phyloP scores from a whole-genome alignment of 768 basidiomycete genomes.

The Suillus fuscotomentosus region DNA sequence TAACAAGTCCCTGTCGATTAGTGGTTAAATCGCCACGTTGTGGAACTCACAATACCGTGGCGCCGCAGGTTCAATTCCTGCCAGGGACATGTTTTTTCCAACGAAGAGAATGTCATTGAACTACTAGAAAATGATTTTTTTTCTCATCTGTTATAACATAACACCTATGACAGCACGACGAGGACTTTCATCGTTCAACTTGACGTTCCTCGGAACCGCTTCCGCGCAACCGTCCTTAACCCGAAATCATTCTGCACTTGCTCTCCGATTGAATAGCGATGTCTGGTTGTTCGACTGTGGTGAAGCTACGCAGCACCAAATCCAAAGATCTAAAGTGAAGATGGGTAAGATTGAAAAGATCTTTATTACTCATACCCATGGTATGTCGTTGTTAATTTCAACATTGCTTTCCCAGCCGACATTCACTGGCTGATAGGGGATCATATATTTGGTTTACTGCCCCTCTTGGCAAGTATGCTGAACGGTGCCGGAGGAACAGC shows the following conservation, averaged over 20 bases:
- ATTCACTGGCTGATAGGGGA: slow-evolving; percentile 49
- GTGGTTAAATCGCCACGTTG: slow-evolving; percentile 44
- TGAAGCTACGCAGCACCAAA: slow-evolving; percentile 77
- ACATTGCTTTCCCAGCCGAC: background rate
- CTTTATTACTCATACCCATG: slow-evolving; percentile 89
- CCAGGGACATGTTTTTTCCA: slow-evolving; percentile 32
- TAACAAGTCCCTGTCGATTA: slow-evolving; percentile 39
- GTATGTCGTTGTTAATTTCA: slow-evolving; percentile 32
- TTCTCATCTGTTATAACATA: background rate
- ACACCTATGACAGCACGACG: slow-evolving; percentile 13
- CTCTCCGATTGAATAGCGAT: slow-evolving; percentile 62
- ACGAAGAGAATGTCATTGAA: background rate
- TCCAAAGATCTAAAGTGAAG: slow-evolving; percentile 71
- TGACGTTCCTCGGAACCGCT: slow-evolving; percentile 81
- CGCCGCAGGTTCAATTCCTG: slow-evolving; percentile 39
- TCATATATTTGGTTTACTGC: slow-evolving; percentile 76
- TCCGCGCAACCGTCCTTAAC: slow-evolving; percentile 81
- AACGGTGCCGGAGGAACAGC: slow-evolving; percentile 73
- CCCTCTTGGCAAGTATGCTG: slow-evolving; percentile 63
- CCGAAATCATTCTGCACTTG: slow-evolving; percentile 73
- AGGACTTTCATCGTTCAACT: slow-evolving; percentile 38
- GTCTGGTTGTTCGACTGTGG: slow-evolving; percentile 88
- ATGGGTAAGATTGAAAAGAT: slow-evolving; percentile 81
- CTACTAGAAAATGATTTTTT: background rate
- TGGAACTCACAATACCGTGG: slow-evolving; percentile 35